Percentiles rank a stretch among this genome's conserved stretches.
Evolutionary conservation across 2,329 filamentous ascomycete genomes (phyloP).

Genomic region (Grosmannia serpens): DNA sequence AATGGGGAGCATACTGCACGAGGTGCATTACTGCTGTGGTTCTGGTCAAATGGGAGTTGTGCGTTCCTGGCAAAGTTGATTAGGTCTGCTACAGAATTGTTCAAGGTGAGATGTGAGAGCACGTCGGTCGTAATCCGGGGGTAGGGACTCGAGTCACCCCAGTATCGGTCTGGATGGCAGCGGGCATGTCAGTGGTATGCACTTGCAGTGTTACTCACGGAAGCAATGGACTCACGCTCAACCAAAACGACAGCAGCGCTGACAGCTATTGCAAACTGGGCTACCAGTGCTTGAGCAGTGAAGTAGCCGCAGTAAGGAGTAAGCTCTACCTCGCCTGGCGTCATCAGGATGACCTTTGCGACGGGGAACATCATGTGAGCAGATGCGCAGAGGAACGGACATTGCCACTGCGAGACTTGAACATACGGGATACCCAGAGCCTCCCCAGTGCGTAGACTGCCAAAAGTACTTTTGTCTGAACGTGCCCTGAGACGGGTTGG

Average conservation of each 20-base stretch:
- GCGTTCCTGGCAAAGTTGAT: constrained; percentile 41
- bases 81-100: constrained; percentile 41
- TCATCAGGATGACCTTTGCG: constrained; percentile 4
- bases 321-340: constrained; percentile 1
- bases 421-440: constrained; percentile 6
- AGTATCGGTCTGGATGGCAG: constrained; percentile 36
- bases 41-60: constrained; percentile 39
- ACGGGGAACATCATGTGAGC: not conserved
- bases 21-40: constrained; percentile 34
- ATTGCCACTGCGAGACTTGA: not conserved
- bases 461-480: constrained; percentile 7
- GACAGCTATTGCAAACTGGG: not conserved
- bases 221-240: not conserved
- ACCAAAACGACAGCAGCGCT: constrained; percentile 1
- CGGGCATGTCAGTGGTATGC: not conserved
- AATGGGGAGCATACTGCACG: constrained; percentile 24
- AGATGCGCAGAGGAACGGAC: not conserved
- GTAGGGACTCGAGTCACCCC: constrained; percentile 44
- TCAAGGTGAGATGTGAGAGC: constrained; percentile 40
- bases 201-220: not conserved
- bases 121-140: constrained; percentile 36
- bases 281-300: not conserved
- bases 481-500: not conserved
- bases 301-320: not conserved
- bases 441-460: constrained; percentile 4